Conservation (phyloP, 495 filamentous ascomycete species). For the Talaromyces borbonicus region DNA sequence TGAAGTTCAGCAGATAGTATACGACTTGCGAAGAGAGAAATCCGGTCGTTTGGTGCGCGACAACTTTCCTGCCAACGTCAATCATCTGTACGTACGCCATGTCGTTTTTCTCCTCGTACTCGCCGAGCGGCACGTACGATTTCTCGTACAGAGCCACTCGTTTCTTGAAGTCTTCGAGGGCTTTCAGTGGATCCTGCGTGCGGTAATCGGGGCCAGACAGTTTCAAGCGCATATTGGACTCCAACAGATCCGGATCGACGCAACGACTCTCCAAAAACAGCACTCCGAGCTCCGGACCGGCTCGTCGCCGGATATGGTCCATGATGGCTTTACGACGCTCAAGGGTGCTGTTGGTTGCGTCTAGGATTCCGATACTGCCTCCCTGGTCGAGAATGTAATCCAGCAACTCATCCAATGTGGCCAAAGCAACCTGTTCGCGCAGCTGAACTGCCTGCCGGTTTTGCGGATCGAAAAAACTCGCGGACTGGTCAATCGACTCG, state of each 20-base stretch:
- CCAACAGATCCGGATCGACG: conserved; percentile 68
- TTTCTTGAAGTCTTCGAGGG: conserved; percentile 84
- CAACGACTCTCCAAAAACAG: conserved; percentile 93
- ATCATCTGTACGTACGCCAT: conserved; percentile 97
- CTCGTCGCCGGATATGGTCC: conserved; percentile 68
- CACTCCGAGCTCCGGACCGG: conserved; percentile 78
- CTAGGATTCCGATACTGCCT: conserved; percentile 93
- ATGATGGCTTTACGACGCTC: conserved; percentile 75
- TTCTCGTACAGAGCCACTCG: conserved; percentile 89
- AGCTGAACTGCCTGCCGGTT: conserved; percentile 75
- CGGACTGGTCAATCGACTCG: conserved; percentile 65
- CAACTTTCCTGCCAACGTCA: conserved; percentile 89
- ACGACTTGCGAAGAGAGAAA: conserved; percentile 86
- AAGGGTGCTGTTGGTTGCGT: conserved; percentile 93
- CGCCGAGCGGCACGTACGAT: conserved; percentile 81
- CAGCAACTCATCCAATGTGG: conserved; percentile 83
- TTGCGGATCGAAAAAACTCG: conserved; percentile 86
- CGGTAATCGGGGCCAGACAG: conserved; percentile 96
- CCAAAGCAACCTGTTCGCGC: conserved; percentile 82
- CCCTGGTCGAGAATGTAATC: conserved; percentile 74
- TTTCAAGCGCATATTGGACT: conserved; percentile 96
- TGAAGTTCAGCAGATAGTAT: conserved; percentile 92
- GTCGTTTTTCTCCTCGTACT: conserved; percentile 79
- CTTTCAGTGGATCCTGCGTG: conserved; percentile 74
- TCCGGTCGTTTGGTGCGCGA: conserved; percentile 79